Evolutionary conservation across 1,284 basidiomycete genomes (phyloP), one percentile per base, ranked within the genome.

Genomic region (Polyporus tsugae): DNA sequence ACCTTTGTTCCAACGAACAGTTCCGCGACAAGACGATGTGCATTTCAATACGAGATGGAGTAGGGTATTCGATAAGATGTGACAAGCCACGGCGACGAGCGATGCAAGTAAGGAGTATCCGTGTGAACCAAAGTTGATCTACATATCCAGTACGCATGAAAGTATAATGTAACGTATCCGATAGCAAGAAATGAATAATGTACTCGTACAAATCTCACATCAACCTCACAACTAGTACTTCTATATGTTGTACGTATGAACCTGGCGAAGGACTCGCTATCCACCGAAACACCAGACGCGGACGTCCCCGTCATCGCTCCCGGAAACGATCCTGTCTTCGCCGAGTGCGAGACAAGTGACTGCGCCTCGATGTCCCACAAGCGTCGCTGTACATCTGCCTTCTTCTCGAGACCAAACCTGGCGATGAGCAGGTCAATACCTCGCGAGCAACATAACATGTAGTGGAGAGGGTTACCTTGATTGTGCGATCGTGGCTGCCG

Each of bases 321-420:
- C 97, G 38, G 95, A 96, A 6, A 99, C 91, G 68, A 99, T 95
- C 82, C 97, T 97, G 80, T 98, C 97, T 79, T 99, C 97, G 1
- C 94, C 95, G 2, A 99, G 86, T 39, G 90, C 92, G 42, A 99
- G 83, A 75, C 95, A 95, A 22, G 95, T 98, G 60, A 99, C 96
- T 3, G 97, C 95, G 38, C 95, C 96, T 60, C 95, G 89, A 79
- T 99, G 98, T 1, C 97, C 97, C 22, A 98, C 94, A 5, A 99
- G 86, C 1, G 98, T 99, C 63, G 95, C 89, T 22, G 92, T 92
- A 75, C 96, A 98, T 67, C 87, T 87, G 29, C 94, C 95, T 67
- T 96, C 92, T 76, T 98, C 96, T 66, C 93, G 88, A 71, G 94
- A 94, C 98, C 98, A 99, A 49, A 99, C 93, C 89, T 91, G 57